phyloP scores from a whole-genome alignment of 192 early-diverging fungal species.

The Pilobolus umbonatus region DNA sequence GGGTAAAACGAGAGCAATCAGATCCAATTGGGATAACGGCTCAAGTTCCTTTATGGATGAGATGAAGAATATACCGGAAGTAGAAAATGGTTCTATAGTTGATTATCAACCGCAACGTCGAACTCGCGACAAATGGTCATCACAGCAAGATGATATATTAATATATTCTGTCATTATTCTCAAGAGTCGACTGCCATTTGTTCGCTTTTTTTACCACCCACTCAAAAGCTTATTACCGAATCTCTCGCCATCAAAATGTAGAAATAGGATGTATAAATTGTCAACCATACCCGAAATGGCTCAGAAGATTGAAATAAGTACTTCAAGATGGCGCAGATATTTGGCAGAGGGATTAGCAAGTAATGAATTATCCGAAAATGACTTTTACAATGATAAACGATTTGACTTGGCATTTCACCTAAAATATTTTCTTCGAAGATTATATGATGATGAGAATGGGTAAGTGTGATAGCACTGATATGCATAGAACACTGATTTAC shows the following conservation, averaged over 20 bases:
- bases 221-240: not conserved
- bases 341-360: not conserved
- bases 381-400: not conserved
- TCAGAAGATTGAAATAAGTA: not conserved
- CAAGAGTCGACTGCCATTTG: not conserved
- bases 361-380: not conserved
- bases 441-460: not conserved
- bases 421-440: not conserved
- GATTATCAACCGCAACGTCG: not conserved
- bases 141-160: slow-evolving; percentile 6
- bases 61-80: not conserved
- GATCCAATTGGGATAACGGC: not conserved
- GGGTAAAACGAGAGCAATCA: not conserved
- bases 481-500: too few relatives aligned
- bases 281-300: not conserved
- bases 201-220: not conserved
- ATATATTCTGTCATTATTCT: slow-evolving; percentile 1
- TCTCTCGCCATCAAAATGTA: not conserved
- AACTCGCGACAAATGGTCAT: not conserved
- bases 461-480: too few relatives aligned
- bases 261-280: not conserved
- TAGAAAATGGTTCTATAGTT: not conserved
- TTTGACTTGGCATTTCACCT: slow-evolving; percentile 5
- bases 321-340: not conserved
- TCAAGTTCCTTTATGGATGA: not conserved